phyloP scores from a whole-genome alignment of 306 rosid species.

The Clitoria ternatea region DNA sequence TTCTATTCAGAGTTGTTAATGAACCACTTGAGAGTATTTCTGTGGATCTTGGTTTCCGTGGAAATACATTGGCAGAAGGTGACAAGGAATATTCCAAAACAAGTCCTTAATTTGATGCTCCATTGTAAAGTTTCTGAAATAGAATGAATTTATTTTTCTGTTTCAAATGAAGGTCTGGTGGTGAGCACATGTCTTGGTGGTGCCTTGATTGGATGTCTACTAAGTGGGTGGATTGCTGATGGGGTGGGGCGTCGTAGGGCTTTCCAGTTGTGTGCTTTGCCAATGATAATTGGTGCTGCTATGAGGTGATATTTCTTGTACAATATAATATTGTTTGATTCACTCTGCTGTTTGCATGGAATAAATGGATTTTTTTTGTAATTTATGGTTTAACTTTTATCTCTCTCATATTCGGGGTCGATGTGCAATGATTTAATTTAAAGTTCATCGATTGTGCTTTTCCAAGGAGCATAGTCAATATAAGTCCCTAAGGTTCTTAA shows the following conservation, averaged over 20 bases:
- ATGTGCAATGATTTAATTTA: not conserved
- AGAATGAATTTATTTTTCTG: slow-evolving; percentile 5
- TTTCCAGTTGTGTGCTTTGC: slow-evolving; percentile 85
- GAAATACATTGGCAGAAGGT: slow-evolving; percentile 97
- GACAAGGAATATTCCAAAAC: slow-evolving; percentile 9
- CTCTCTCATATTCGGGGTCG: slow-evolving; percentile 1
- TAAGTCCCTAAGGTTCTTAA: not conserved
- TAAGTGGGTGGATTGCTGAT: slow-evolving; percentile 96
- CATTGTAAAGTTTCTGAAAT: slow-evolving; percentile 5
- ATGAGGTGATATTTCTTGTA: slow-evolving; percentile 54
- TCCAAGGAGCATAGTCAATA: not conserved
- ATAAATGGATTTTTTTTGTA: not conserved
- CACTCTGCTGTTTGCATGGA: not conserved
- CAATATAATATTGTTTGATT: slow-evolving; percentile 11
- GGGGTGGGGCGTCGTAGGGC: slow-evolving; percentile 95
- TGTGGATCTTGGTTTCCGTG: slow-evolving; percentile 83
- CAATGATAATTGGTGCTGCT: slow-evolving; percentile 88
- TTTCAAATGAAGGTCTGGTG: slow-evolving; percentile 70
- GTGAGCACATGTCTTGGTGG: slow-evolving; percentile 96
- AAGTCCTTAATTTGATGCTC: slow-evolving; percentile 13
- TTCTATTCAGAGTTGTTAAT: slow-evolving; percentile 72
- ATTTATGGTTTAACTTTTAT: not conserved
- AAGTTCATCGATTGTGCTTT: not conserved
- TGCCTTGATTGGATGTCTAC: slow-evolving; percentile 80
- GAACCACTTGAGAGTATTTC: slow-evolving; percentile 97